phyloP scores from a whole-genome alignment of 1,284 basidiomycete genomes.

The Exobasidium cylindrosporum region DNA sequence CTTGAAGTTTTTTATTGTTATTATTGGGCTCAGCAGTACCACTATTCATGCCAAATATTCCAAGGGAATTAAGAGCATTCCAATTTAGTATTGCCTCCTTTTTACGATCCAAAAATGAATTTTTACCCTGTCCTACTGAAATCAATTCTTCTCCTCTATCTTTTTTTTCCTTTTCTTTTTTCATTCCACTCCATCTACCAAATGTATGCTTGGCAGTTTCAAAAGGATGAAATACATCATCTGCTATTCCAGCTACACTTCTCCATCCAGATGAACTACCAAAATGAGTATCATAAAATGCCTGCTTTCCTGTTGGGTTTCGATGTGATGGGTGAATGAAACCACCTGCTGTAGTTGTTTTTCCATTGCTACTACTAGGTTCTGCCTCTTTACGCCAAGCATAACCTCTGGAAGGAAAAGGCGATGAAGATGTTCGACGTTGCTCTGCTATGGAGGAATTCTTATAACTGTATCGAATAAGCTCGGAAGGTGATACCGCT shows the following conservation, averaged over 20 bases:
- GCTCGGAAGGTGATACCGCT: not conserved
- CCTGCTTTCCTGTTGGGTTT: conserved; percentile 40
- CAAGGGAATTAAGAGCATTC: not conserved
- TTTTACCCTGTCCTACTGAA: not conserved
- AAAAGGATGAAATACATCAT: conserved; percentile 14
- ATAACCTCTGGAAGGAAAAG: conserved; percentile 1
- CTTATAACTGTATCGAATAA: not conserved
- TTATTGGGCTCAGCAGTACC: not conserved
- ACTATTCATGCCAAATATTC: conserved; percentile 6
- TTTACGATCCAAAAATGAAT: not conserved
- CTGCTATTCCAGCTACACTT: conserved; percentile 11
- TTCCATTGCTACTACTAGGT: not conserved
- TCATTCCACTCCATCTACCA: conserved; percentile 2
- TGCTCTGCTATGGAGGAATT: not conserved
- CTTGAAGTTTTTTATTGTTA: not conserved
- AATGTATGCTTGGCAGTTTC: conserved; percentile 4
- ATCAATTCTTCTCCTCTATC: not conserved
- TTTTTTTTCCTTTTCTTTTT: conserved; percentile 2
- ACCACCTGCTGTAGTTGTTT: not conserved
- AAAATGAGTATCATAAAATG: conserved; percentile 43
- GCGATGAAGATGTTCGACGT: not conserved
- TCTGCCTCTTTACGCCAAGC: conserved; percentile 3
- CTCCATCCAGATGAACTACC: conserved; percentile 21
- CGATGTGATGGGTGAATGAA: conserved; percentile 24
- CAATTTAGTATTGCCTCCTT: conserved; percentile 3